Evolutionary conservation across 2,329 filamentous ascomycete species (phyloP).

Genomic region (Trichoderma sp.): DNA sequence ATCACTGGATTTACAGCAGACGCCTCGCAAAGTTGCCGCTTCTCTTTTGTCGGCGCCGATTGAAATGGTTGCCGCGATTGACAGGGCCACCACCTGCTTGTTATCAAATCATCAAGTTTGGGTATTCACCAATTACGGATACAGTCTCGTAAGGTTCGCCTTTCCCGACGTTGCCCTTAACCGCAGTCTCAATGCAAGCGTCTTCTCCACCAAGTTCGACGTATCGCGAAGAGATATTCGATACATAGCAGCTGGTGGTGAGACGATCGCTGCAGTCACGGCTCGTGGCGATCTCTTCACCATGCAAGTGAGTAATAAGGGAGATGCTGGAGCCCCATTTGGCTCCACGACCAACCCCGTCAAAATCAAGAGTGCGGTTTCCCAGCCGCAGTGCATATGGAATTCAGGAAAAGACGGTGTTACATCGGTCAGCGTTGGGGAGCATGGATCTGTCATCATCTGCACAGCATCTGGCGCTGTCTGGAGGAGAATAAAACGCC

Average conservation of each 20-base stretch:
- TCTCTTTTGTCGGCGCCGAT: constrained; percentile 70
- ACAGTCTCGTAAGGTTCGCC: constrained; percentile 84
- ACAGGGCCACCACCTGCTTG: constrained; percentile 81
- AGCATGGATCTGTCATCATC: constrained; percentile 92
- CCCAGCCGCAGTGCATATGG: constrained; percentile 80
- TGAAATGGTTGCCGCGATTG: constrained; percentile 78
- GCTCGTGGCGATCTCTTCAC: constrained; percentile 85
- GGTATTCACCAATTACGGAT: constrained; percentile 94
- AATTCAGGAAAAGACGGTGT: constrained; percentile 83
- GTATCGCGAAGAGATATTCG: constrained; percentile 66
- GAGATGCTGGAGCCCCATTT: constrained; percentile 57
- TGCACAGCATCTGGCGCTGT: constrained; percentile 90
- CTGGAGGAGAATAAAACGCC: constrained; percentile 82
- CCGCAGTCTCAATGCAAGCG: constrained; percentile 64
- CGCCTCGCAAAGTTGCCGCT: constrained; percentile 82
- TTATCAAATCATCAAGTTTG: constrained; percentile 86
- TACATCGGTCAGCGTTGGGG: constrained; percentile 77
- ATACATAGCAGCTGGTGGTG: constrained; percentile 79
- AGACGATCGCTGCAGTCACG: constrained; percentile 87
- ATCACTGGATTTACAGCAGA: constrained; percentile 78
- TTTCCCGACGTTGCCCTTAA: constrained; percentile 68
- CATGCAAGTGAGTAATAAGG: constrained; percentile 68
- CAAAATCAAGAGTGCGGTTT: constrained; percentile 82
- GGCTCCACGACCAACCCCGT: constrained; percentile 88
- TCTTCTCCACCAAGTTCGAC: constrained; percentile 50